Base-by-base conservation (phyloP, 805 yeast species). In the Metschnikowia similis region DNA sequence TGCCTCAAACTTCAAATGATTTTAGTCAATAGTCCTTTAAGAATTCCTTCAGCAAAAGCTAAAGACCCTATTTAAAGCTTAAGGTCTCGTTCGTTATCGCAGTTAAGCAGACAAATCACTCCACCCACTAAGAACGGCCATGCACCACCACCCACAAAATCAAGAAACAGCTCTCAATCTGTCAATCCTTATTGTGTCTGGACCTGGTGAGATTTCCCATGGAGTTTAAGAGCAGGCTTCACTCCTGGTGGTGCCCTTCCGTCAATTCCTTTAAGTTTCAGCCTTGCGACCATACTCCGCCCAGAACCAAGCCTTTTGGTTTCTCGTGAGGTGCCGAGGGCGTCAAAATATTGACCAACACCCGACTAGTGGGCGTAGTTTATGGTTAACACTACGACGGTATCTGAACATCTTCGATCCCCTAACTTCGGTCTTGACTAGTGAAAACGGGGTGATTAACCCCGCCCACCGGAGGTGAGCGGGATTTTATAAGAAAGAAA, bases 61-160 rank as follows among this genome's bases (percentile, higher is more conserved):
- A 62, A 64, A 62, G 58, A 57, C 60, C 56, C 69, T 63, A 65
- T 61, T 64, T 65, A 66, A 67, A 65, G 71, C 72, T 67, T 66
- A 67, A 69, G 74, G 73, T 70, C 73, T 69, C 73, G 73, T 67
- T 69, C 73, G 75, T 69, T 71, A 70, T 71, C 74, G 72, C 75
- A 70, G 70, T 71, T 68, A 69, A 70, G 74, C 74, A 71, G 75
- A 71, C 74, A 71, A 70, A 69, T 70, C 74, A 70, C 74, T 67
- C 73, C 65, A n/a, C 32, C 16, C 13, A 34, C 4, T 34, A n/a
- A 31, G 34, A 35, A 72, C 72, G 66, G 72, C 8, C 29, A 28
- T n/a, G n/a, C n/a, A n/a, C n/a, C n/a, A n/a, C n/a, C n/a, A n/a
- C n/a, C n/a, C n/a, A n/a, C n/a, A 28, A 67, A 67, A 71, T 72